A percentile compares a stretch with the other conserved stretches of the same genome.
Evolutionary conservation across 345 rosid genomes (phyloP).

Genomic region (Gossypium mustelinum): DNA sequence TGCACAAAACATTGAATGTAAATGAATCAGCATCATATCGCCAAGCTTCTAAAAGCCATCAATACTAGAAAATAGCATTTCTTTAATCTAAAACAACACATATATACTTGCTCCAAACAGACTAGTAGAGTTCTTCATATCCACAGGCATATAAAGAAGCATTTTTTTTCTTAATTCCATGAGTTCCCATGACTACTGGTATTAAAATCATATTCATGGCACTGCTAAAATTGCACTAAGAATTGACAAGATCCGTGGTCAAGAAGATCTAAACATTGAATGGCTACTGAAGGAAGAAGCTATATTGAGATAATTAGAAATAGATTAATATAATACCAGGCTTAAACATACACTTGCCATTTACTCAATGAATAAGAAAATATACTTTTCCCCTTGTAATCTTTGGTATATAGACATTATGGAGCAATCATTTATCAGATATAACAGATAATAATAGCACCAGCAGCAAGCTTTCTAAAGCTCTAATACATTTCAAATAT

Average conservation of each 20-base stretch:
- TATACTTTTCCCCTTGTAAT: neutral
- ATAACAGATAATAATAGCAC: neutral
- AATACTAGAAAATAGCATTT: neutral
- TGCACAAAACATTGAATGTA: conserved; percentile 36
- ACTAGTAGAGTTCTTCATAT: neutral
- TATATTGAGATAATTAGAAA: neutral
- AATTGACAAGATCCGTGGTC: neutral
- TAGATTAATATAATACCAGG: neutral
- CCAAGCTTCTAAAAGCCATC: conserved; percentile 1
- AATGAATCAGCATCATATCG: conserved; percentile 16
- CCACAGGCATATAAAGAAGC: conserved; percentile 22
- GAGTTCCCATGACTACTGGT: neutral
- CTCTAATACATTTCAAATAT: neutral
- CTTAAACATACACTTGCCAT: neutral
- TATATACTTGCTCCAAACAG: neutral
- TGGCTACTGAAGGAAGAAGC: neutral
- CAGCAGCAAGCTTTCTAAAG: neutral
- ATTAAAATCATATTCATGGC: neutral
- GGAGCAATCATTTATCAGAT: neutral
- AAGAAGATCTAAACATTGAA: neutral
- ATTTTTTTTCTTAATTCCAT: neutral
- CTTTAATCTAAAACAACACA: neutral
- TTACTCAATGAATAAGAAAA: neutral
- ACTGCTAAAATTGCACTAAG: neutral
- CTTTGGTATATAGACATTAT: neutral